Evolutionary conservation across 257 asterid species (phyloP).

Genomic region (Ligustrum vulgare): DNA sequence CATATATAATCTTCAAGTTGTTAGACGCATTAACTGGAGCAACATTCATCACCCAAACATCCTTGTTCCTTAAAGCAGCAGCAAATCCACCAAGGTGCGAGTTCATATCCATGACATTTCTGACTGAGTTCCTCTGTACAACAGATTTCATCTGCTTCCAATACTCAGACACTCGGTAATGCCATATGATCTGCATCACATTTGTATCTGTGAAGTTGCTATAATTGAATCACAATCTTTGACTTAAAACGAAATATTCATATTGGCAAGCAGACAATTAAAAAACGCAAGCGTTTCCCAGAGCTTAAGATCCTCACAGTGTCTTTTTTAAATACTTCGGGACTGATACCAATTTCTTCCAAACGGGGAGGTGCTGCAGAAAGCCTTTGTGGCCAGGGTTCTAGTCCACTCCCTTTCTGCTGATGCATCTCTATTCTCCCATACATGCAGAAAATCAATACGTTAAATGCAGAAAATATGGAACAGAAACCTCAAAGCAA

Average conservation of each 20-base stretch:
- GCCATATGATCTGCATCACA: conserved; percentile 71
- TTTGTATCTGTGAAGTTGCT: conserved; percentile 2
- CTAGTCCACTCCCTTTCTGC: conserved; percentile 64
- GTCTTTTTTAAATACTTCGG: conserved; percentile 57
- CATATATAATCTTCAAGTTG: conserved; percentile 71
- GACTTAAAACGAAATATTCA: conserved; percentile 2
- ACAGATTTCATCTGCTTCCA: conserved; percentile 87
- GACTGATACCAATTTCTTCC: conserved; percentile 41
- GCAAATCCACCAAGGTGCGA: conserved; percentile 93
- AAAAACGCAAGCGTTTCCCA: conserved; percentile 17
- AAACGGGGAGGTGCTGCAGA: conserved; percentile 72
- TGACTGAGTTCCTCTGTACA: conserved; percentile 51
- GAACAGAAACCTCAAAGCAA: conserved; percentile 11
- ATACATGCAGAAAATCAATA: not conserved
- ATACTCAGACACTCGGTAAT: conserved; percentile 65
- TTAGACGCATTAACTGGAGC: conserved; percentile 70
- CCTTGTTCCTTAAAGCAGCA: conserved; percentile 76
- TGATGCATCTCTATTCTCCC: conserved; percentile 62
- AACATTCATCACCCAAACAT: conserved; percentile 97
- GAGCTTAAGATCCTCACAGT: conserved; percentile 53
- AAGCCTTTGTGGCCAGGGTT: conserved; percentile 75
- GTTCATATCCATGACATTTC: conserved; percentile 97
- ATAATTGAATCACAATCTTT: not conserved
- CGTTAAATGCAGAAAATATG: not conserved
- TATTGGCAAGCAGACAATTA: not conserved